Evolutionary conservation across 75 land plant genomes (phyloP), one percentile per base, ranked within the genome.

Genomic region (Isoetes taiwanensis): DNA sequence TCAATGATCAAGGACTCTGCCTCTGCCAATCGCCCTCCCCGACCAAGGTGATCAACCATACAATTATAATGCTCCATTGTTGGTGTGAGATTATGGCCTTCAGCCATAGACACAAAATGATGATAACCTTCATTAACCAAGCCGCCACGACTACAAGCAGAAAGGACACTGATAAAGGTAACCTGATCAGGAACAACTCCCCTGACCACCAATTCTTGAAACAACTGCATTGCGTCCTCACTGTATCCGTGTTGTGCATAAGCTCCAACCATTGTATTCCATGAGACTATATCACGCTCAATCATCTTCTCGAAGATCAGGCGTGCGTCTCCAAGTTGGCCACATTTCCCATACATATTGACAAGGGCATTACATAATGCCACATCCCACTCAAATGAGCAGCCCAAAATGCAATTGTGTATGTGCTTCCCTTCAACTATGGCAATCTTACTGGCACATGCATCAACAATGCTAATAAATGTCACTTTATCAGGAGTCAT

Each of bases 11-110:
- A 41, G 30, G 39, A 3, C 63, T 74, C 58, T 21, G 68, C 74
- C 24, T 71, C 71, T 38, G 65, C 43, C 21, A 74, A 58, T 5
- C 2, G 16, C 5, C 80, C 77, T 30, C 66, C 67, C 39, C 64
- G 62, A 6, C 69, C 66, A 33, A 80, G 68, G 28, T 76, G 57
- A 59, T 72, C 79, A 43, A 80, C 52, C 76, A 80, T 76, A 64
- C 76, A 72, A 35, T 48, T 43, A 39, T 72, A 72, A 34, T 80
- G 83, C 53, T 73, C 76, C 30, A 58, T 23, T 11, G 6, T 12
- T 14, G 74, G 80, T 40, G 24, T 55, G 11, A 81, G 0, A n/a
- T n/a, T n/a, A n/a, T n/a, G n/a, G n/a, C n/a, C n/a, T 14, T 9
- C 9, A 9, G 14, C 38, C 38, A 37, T 37, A 14, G 11, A 9